Evolutionary conservation across 768 basidiomycete species (phyloP).

Genomic region (Nidularia sp.): DNA sequence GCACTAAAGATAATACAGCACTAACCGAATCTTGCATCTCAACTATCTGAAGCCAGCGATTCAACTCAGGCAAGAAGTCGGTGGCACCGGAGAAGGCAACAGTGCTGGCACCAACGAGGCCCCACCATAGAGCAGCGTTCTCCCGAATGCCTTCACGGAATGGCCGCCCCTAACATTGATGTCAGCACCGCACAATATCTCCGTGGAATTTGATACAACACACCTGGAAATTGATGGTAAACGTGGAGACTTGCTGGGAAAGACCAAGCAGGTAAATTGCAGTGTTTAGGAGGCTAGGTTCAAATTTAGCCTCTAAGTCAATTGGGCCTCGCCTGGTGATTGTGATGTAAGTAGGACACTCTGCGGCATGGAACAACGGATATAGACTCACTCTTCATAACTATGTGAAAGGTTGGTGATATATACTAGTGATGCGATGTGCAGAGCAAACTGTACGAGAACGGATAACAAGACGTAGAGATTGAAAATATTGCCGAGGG

Average conservation of each 20-base stretch:
- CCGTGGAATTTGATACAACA: slow-evolving; percentile 2
- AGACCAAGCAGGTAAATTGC: slow-evolving; percentile 94
- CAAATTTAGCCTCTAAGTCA: slow-evolving; percentile 95
- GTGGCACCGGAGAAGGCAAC: slow-evolving; percentile 94
- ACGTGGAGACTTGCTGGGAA: slow-evolving; percentile 97
- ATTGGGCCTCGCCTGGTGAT: slow-evolving; percentile 61
- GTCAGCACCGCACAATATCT: neutral
- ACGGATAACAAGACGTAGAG: slow-evolving; percentile 92
- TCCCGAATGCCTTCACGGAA: slow-evolving; percentile 98
- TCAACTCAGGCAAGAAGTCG: slow-evolving; percentile 93
- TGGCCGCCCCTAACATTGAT: slow-evolving; percentile 68
- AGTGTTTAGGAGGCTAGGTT: slow-evolving; percentile 91
- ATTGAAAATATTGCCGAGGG: slow-evolving; percentile 95
- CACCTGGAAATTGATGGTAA: slow-evolving; percentile 96
- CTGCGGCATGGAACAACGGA: neutral
- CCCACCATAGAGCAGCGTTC: slow-evolving; percentile 91
- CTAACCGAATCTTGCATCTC: slow-evolving; percentile 78
- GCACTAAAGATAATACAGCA: neutral
- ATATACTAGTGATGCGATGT: slow-evolving; percentile 87
- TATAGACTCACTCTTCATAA: slow-evolving; percentile 65
- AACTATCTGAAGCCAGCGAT: slow-evolving; percentile 95
- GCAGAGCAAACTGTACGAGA: slow-evolving; percentile 88
- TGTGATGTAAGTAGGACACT: slow-evolving; percentile 2
- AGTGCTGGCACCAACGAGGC: slow-evolving; percentile 80
- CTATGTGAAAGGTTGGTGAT: slow-evolving; percentile 83